phyloP scores from a whole-genome alignment of 2,329 filamentous ascomycete genomes.

The Microdochium nivale region DNA sequence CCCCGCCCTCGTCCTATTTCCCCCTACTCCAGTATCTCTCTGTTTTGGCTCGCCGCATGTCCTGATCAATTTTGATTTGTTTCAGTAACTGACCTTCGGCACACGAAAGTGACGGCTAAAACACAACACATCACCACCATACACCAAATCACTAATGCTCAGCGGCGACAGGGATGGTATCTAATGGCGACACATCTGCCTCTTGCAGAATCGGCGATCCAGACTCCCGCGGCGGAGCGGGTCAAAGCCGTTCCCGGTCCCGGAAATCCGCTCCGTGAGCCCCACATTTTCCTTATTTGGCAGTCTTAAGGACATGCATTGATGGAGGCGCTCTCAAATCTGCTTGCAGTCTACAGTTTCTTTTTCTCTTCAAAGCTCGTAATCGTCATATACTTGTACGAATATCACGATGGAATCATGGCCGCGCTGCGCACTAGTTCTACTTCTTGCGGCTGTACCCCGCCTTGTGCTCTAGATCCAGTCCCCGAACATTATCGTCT shows the following conservation, averaged over 20 bases:
- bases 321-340: neutral
- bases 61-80: neutral
- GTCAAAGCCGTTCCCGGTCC: neutral
- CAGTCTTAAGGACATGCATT: neutral
- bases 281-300: neutral
- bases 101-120: neutral
- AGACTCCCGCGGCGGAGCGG: neutral
- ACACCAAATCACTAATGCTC: neutral
- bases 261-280: neutral
- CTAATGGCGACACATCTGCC: neutral
- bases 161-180: neutral
- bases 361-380: neutral
- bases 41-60: neutral
- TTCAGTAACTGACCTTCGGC: neutral
- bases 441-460: too few species aligned
- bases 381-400: neutral
- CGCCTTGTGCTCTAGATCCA: too few species aligned
- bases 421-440: too few species aligned
- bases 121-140: neutral
- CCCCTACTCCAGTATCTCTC: neutral
- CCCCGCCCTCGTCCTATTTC: constrained; percentile 3
- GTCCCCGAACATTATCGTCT: too few species aligned
- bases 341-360: neutral
- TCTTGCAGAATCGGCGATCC: neutral
- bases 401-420: neutral